Evolutionary conservation across 2,329 filamentous ascomycete species (phyloP).

Genomic region (Paraphoma chrysanthemicola): DNA sequence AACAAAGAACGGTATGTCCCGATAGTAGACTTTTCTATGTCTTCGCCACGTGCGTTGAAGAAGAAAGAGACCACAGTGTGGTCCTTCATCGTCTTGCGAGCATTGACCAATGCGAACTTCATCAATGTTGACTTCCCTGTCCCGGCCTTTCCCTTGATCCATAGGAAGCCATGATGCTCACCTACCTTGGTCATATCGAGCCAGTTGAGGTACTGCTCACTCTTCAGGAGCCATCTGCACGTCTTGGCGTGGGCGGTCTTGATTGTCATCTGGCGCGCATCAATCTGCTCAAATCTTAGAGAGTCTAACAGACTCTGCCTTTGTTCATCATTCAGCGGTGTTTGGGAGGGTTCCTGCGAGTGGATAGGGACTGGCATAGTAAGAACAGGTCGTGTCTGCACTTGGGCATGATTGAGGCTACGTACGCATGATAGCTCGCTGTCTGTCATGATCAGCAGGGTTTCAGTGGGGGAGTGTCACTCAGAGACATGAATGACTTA

Average conservation of each 20-base stretch:
- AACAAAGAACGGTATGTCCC: constrained; percentile 35
- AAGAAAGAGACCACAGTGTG: constrained; percentile 25
- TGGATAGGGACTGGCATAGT: not conserved
- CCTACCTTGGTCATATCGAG: constrained; percentile 32
- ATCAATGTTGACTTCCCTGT: constrained; percentile 54
- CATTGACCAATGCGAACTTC: constrained; percentile 36
- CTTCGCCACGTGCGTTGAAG: constrained; percentile 34
- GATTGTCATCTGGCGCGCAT: constrained; percentile 47
- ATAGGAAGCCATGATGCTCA: constrained; percentile 52
- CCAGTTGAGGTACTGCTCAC: constrained; percentile 51
- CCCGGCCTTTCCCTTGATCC: constrained; percentile 53
- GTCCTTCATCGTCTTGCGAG: constrained; percentile 11
- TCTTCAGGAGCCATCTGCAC: constrained; percentile 55
- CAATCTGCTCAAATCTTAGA: constrained; percentile 49
- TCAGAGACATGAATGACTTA: too few species aligned
- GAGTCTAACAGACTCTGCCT: constrained; percentile 38
- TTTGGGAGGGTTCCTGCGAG: too few species aligned
- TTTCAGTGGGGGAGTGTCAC: too few species aligned
- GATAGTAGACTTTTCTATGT: constrained; percentile 27
- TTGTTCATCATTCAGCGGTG: constrained; percentile 3
- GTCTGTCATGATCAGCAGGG: too few species aligned
- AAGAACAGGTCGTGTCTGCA: too few species aligned
- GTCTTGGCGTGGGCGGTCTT: constrained; percentile 48
- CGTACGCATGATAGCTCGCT: too few species aligned
- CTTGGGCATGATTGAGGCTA: too few species aligned